Evolutionary conservation across 768 basidiomycete genomes (phyloP).

Genomic region (Termitomyces sp.): DNA sequence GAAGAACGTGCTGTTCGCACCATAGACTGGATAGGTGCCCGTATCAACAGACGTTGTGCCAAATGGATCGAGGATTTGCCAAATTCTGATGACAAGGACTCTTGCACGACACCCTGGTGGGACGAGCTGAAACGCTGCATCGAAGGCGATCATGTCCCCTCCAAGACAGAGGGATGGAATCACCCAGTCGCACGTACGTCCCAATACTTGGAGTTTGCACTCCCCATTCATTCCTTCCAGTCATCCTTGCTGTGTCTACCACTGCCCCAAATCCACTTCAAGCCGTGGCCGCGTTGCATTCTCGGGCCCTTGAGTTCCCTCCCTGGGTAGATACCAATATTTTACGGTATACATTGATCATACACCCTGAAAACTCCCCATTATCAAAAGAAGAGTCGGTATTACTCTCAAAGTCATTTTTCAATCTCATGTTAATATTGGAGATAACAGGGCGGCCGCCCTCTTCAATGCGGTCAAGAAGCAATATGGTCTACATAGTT

Average conservation of each 20-base stretch:
- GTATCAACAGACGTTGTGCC: constrained; percentile 55
- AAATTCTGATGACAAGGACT: constrained; percentile 31
- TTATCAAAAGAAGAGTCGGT: constrained; percentile 78
- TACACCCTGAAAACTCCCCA: constrained; percentile 65
- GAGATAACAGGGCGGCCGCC: constrained; percentile 54
- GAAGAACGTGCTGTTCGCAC: constrained; percentile 71
- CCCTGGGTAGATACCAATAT: constrained; percentile 74
- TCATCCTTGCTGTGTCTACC: constrained; percentile 79
- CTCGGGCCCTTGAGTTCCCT: constrained; percentile 62
- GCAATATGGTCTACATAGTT: constrained; percentile 75
- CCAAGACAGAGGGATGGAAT: constrained; percentile 75
- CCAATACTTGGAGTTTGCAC: constrained; percentile 4
- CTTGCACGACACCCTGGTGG: constrained; percentile 74
- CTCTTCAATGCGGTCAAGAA: constrained; percentile 86
- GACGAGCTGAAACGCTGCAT: constrained; percentile 73
- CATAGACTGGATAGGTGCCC: constrained; percentile 82
- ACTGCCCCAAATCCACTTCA: constrained; percentile 78
- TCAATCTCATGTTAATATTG: background rate
- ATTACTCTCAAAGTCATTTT: constrained; percentile 1
- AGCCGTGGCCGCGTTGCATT: constrained; percentile 69
- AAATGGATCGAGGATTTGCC: constrained; percentile 72
- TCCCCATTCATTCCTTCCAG: constrained; percentile 31
- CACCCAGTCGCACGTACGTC: constrained; percentile 75
- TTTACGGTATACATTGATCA: constrained; percentile 69
- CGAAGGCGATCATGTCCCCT: constrained; percentile 73